phyloP scores from a whole-genome alignment of 371 early-diverging fungal genomes.

The Apophysomyces trapeziformis region DNA sequence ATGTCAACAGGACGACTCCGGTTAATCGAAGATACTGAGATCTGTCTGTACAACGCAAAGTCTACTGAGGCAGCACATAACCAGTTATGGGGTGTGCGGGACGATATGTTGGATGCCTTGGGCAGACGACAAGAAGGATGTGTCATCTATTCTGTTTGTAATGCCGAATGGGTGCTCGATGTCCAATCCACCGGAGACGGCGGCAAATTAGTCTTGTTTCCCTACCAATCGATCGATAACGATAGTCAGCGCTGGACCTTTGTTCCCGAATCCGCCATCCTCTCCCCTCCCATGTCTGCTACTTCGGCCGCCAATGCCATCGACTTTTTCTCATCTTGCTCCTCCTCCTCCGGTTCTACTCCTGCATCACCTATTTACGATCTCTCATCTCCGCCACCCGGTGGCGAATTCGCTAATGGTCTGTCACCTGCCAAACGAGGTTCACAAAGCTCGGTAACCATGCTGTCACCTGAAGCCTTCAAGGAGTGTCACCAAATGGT shows the following conservation, averaged over 20 bases:
- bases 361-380: slow-evolving; percentile 1
- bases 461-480: slow-evolving; percentile 34
- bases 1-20: slow-evolving; percentile 39
- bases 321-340: background rate
- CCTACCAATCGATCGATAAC: slow-evolving; percentile 46
- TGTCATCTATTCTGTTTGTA: slow-evolving; percentile 42
- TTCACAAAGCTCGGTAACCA: slow-evolving; percentile 43
- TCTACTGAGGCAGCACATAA: slow-evolving; percentile 41
- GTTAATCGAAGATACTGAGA: slow-evolving; percentile 55
- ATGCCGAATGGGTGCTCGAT: slow-evolving; percentile 56
- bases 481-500: slow-evolving; percentile 46
- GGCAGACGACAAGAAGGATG: slow-evolving; percentile 35
- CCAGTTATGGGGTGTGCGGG: slow-evolving; percentile 45
- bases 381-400: slow-evolving; percentile 1
- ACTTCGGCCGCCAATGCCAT: background rate
- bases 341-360: background rate
- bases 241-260: slow-evolving; percentile 53
- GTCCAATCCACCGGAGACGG: slow-evolving; percentile 23
- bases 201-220: slow-evolving; percentile 47
- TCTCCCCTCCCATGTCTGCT: background rate
- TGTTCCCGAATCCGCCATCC: slow-evolving; percentile 13
- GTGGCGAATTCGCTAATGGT: slow-evolving; percentile 31
- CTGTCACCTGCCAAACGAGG: slow-evolving; percentile 53
- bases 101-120: slow-evolving; percentile 30
- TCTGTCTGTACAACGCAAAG: slow-evolving; percentile 46